These are phyloP conservation scores for Trifolium dubium DNA, from an alignment of 306 rosid genomes.

Conservation along the genomic window DNA sequence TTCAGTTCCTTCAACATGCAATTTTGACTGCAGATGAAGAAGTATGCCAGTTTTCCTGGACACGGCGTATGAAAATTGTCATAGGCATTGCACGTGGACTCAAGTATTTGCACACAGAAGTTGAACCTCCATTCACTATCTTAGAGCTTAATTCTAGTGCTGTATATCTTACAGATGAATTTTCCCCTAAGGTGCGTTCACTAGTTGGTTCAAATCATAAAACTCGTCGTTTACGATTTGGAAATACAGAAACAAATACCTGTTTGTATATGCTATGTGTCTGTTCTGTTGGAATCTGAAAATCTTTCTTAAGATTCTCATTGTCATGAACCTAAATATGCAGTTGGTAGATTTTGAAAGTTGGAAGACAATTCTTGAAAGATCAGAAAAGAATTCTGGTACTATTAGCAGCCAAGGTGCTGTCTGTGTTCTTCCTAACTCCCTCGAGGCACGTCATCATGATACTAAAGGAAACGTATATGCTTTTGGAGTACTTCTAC, in stretches of 20 bases:
- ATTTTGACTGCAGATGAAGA: conserved; percentile 70
- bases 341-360: conserved; percentile 98
- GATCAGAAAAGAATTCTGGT: conserved; percentile 86
- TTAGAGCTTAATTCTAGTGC: conserved; percentile 92
- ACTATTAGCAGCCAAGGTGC: conserved; percentile 77
- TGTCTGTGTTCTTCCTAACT: conserved; percentile 80
- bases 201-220: conserved; percentile 20
- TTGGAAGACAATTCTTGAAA: conserved; percentile 91
- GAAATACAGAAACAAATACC: conserved; percentile 14
- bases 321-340: conserved; percentile 33
- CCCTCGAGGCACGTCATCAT: conserved; percentile 84
- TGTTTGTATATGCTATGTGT: not conserved
- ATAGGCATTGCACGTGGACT: conserved; percentile 92
- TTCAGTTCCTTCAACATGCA: conserved; percentile 41
- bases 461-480: conserved; percentile 77
- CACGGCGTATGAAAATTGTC: conserved; percentile 80
- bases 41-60: conserved; percentile 91
- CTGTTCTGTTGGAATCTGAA: conserved; percentile 31
- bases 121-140: conserved; percentile 92
- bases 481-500: conserved; percentile 84
- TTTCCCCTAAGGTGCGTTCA: conserved; percentile 79
- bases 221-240: not conserved
- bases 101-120: conserved; percentile 82
- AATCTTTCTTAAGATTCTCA: conserved; percentile 36
- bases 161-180: conserved; percentile 94